A percentile compares a stretch with the other conserved stretches of the same genome.
Conservation (phyloP, 1,284 basidiomycete species). For the Ustilago hordei region DNA sequence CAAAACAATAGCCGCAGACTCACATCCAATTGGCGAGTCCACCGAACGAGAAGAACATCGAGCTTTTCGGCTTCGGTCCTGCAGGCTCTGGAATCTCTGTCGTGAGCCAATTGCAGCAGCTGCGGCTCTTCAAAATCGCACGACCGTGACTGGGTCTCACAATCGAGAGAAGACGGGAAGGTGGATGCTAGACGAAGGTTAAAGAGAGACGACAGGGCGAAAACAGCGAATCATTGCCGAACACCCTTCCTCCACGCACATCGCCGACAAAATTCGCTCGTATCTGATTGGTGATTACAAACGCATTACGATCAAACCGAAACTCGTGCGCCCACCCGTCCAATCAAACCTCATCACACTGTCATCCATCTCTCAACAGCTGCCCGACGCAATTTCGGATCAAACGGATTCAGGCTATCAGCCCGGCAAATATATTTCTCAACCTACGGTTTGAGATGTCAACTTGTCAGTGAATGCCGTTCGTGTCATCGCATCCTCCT, state of each 20-base stretch:
- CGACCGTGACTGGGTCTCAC: neutral
- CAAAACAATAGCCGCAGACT: neutral
- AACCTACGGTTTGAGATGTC: conserved; percentile 20
- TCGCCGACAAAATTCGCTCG: conserved; percentile 11
- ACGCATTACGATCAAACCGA: neutral
- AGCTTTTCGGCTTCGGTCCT: neutral
- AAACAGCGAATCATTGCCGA: conserved; percentile 5
- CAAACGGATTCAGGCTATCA: conserved; percentile 35
- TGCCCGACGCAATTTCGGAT: conserved; percentile 31
- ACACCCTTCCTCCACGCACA: conserved; percentile 36
- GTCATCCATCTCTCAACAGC: conserved; percentile 15
- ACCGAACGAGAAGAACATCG: neutral
- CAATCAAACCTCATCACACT: conserved; percentile 15
- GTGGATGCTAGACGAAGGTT: neutral
- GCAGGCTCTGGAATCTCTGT: conserved; percentile 1
- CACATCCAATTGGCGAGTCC: neutral
- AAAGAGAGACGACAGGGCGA: conserved; percentile 8
- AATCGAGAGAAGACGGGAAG: conserved; percentile 3
- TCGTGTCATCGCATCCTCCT: neutral
- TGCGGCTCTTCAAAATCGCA: neutral
- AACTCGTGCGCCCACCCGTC: conserved; percentile 8
- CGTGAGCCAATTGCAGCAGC: neutral
- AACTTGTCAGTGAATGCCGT: neutral
- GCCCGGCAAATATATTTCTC: conserved; percentile 15
- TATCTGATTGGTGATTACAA: conserved; percentile 36